phyloP scores from a whole-genome alignment of 129 eudicot species.

The Ambrosia trifida region DNA sequence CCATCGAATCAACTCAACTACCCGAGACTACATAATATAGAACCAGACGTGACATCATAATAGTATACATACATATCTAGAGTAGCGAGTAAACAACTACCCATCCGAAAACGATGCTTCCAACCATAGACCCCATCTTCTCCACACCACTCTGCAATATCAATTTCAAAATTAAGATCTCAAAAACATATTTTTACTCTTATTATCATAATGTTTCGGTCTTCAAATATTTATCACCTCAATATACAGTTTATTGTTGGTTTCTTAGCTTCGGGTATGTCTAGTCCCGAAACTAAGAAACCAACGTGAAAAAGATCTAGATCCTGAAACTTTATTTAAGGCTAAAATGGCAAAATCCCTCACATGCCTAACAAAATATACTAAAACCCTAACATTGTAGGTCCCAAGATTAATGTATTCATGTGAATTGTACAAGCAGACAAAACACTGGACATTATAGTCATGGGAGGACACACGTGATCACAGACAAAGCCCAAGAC shows the following conservation, averaged over 20 bases:
- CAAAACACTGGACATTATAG: neutral
- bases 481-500: conserved; percentile 31
- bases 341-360: no score
- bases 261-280: no score
- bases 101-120: conserved; percentile 49
- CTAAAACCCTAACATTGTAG: neutral
- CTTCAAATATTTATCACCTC: neutral
- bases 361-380: neutral
- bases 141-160: conserved; percentile 57
- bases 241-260: neutral
- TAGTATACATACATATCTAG: conserved; percentile 31
- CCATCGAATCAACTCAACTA: conserved; percentile 9
- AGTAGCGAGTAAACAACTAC: conserved; percentile 45
- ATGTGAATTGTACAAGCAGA: neutral
- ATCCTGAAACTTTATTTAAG: no score
- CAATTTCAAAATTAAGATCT: conserved; percentile 12
- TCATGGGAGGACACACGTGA: conserved; percentile 35
- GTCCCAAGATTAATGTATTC: neutral
- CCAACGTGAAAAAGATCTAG: no score
- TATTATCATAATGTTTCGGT: no score
- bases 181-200: neutral
- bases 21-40: conserved; percentile 25
- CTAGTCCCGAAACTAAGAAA: no score
- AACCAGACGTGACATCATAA: conserved; percentile 13
- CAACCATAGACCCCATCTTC: conserved; percentile 46